Base-by-base conservation (phyloP, 148 eudicot genomes). In the Spergularia marina region DNA sequence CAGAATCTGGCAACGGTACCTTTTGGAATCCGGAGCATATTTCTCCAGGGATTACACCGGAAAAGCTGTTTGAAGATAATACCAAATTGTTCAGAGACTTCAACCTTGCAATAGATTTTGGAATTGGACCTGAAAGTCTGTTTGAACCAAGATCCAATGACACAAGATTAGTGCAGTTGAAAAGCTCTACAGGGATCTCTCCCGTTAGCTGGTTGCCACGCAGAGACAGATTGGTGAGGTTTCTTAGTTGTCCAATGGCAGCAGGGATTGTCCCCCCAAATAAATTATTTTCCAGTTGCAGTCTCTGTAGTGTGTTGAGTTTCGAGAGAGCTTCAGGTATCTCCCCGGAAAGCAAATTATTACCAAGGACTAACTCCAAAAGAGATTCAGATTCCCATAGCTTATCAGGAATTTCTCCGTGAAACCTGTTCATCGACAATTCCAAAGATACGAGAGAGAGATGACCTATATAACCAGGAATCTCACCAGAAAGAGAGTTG, bases 141-240 rank as follows among this genome's bases (percentile, higher is more conserved):
- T 94, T 94, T 77, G 83, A 79, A 54, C 97, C 90, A 62, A 94
- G 89, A 81, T 94, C 89, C 72, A 94, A 74, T 55, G 97, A 91
- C n/a, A 94, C 91, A 76, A 94, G 85, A 49, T 77, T 71, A 4
- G 80, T 82, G 77, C 98, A 94, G 70, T 84, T 75, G 47, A 91
- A 94, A 70, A 90, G 87, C 78, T 87, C 90, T 68, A 71, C 47
- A 11, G 98, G 97, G 64, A 94, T 87, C 69, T 71, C 83, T 76
- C 97, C 97, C 25, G 83, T 82, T 70, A 94, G 69, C 76, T 76
- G 81, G 84, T 94, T 94, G 68, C 95, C 95, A 73, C 72, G 88
- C 71, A 94, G 83, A 12, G 98, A 94, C 30, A 94, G 86, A 83
- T 90, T 94, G 17, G 98, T 94, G 62, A 94, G 85, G 81, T 94